Conservation (phyloP, 2,329 filamentous ascomycete species). For the Fusarium sp. region DNA sequence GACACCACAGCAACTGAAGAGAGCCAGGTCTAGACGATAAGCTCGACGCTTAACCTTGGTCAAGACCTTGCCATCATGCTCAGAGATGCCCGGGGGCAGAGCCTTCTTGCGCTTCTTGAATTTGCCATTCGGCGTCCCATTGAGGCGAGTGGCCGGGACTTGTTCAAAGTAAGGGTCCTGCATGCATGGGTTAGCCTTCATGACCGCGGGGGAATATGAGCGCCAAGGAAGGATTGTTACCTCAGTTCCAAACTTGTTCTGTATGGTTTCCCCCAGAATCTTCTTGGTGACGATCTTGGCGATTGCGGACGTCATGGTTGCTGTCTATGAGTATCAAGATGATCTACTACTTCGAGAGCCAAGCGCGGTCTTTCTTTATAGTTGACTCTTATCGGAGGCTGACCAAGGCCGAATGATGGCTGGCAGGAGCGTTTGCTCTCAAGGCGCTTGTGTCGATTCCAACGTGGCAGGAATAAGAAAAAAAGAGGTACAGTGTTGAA, state of each 20-base stretch:
- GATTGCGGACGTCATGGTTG: constrained; percentile 63
- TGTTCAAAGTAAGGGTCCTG: constrained; percentile 93
- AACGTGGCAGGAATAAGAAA: constrained; percentile 22
- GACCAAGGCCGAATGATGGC: constrained; percentile 6
- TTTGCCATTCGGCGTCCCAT: constrained; percentile 75
- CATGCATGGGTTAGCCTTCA: constrained; percentile 52
- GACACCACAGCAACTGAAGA: constrained; percentile 85
- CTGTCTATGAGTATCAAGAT: neutral
- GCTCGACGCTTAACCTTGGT: constrained; percentile 88
- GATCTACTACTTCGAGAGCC: neutral
- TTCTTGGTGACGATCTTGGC: constrained; percentile 68
- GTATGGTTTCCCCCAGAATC: constrained; percentile 66
- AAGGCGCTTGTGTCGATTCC: constrained; percentile 32
- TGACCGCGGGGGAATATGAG: neutral
- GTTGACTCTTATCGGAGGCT: neutral
- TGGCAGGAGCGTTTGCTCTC: constrained; percentile 38
- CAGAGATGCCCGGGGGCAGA: constrained; percentile 83
- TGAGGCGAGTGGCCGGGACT: constrained; percentile 78
- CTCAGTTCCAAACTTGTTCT: constrained; percentile 70
- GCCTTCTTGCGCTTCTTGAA: constrained; percentile 88
- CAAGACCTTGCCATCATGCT: constrained; percentile 84
- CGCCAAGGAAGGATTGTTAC: constrained; percentile 49
- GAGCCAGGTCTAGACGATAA: constrained; percentile 85
- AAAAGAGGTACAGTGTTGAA: constrained; percentile 10
- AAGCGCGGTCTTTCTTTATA: constrained; percentile 4